These are phyloP conservation scores for Leavenworthia alabamica DNA, from an alignment of 345 rosid species.

Conservation along the genomic window DNA sequence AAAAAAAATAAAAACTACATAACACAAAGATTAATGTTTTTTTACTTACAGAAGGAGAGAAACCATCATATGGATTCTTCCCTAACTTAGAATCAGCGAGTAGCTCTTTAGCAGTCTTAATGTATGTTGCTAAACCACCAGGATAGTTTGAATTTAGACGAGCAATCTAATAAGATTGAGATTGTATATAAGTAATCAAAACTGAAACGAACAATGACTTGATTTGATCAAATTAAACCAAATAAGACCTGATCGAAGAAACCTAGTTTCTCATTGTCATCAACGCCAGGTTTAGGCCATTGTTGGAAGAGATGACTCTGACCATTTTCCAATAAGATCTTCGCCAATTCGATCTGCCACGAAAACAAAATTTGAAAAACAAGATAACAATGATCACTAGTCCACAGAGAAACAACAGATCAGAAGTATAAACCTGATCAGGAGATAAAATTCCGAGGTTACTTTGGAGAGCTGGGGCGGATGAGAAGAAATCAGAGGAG, in stretches of 20 bases:
- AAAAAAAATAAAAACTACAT: neutral
- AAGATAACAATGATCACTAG: neutral
- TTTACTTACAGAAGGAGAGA: slow-evolving; percentile 73
- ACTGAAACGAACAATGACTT: neutral
- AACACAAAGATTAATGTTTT: neutral
- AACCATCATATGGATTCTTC: slow-evolving; percentile 93
- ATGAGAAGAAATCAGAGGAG: slow-evolving; percentile 39
- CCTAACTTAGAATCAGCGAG: slow-evolving; percentile 84
- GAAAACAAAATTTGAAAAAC: neutral
- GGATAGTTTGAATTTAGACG: slow-evolving; percentile 77
- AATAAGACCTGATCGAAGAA: slow-evolving; percentile 62
- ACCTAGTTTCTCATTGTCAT: slow-evolving; percentile 51
- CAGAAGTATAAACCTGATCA: slow-evolving; percentile 39
- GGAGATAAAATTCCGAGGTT: slow-evolving; percentile 53
- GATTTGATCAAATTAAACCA: no score
- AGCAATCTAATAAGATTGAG: slow-evolving; percentile 45
- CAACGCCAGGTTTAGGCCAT: slow-evolving; percentile 73
- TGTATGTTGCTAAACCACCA: slow-evolving; percentile 69
- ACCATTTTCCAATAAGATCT: slow-evolving; percentile 56
- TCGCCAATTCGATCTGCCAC: slow-evolving; percentile 67
- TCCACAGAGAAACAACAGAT: neutral
- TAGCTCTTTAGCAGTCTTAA: slow-evolving; percentile 70
- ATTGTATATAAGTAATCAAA: neutral
- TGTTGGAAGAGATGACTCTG: slow-evolving; percentile 69
- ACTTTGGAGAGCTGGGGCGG: slow-evolving; percentile 51